Percentiles rank a stretch among this genome's conserved stretches.
Conservation (phyloP, 2,329 filamentous ascomycete genomes). For the Cladophialophora yegresii region DNA sequence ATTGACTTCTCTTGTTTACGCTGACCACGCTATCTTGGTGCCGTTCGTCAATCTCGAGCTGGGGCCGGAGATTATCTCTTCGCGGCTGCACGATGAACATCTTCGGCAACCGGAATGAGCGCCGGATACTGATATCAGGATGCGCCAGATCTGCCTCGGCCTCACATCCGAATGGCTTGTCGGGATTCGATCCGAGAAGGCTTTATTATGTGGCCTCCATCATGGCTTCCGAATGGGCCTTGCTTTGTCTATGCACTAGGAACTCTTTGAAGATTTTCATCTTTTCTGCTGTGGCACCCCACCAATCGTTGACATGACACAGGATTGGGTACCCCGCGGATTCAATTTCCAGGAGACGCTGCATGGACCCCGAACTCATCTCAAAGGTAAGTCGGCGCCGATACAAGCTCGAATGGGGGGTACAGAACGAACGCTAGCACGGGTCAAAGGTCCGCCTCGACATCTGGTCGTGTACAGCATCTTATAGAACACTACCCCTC, state of each 20-base stretch:
- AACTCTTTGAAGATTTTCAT: background rate
- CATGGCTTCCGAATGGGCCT: background rate
- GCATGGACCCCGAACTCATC: conserved; percentile 7
- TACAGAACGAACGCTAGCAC: conserved; percentile 6
- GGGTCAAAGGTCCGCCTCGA: conserved; percentile 1
- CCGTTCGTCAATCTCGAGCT: background rate
- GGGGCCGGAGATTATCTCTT: background rate
- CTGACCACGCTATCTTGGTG: background rate
- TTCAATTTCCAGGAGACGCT: background rate
- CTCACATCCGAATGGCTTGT: background rate
- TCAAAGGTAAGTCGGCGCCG: conserved; percentile 26
- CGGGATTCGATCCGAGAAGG: background rate
- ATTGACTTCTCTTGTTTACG: background rate
- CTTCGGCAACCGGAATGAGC: background rate
- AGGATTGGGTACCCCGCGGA: background rate
- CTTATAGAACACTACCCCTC: conserved; percentile 5
- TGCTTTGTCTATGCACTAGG: background rate
- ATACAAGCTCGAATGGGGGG: background rate
- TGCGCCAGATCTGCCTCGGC: background rate
- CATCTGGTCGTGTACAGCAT: conserved; percentile 23
- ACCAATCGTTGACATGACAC: background rate
- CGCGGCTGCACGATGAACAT: background rate
- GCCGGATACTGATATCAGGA: background rate
- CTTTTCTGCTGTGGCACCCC: background rate
- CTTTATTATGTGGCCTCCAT: background rate